phyloP scores from a whole-genome alignment of 768 basidiomycete species.

The Tulasnella sp. region DNA sequence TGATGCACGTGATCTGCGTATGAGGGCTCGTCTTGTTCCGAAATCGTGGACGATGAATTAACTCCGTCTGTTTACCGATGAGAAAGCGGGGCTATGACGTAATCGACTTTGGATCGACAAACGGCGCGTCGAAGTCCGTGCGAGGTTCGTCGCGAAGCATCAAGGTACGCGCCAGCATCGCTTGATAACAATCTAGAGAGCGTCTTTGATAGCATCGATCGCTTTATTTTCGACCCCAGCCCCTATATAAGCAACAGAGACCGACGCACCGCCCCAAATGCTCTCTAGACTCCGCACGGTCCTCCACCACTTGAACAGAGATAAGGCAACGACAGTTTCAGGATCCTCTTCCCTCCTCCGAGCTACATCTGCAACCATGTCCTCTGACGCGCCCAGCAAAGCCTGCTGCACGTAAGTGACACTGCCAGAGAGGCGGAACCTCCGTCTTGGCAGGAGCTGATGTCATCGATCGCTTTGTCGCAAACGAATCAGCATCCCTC shows the following conservation, averaged over 20 bases:
- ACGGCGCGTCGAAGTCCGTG: neutral
- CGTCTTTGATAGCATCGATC: constrained; percentile 10
- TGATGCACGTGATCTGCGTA: neutral
- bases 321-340: neutral
- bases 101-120: neutral
- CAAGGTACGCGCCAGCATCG: neutral
- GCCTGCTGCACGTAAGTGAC: constrained; percentile 17
- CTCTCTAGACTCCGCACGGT: constrained; percentile 9
- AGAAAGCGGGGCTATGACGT: neutral
- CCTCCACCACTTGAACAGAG: constrained; percentile 19
- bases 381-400: neutral
- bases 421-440: neutral
- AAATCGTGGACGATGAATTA: neutral
- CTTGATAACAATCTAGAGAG: neutral
- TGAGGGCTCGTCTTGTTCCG: neutral
- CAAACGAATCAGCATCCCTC: constrained; percentile 48
- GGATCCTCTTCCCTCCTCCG: neutral
- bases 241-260: neutral
- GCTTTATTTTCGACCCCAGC: neutral
- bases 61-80: constrained; percentile 6
- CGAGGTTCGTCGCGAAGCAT: constrained; percentile 1
- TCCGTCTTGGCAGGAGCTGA: neutral
- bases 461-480: constrained; percentile 11
- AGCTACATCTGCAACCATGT: neutral
- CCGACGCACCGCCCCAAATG: neutral